Percentiles rank a stretch among this genome's conserved stretches.
phyloP scores from a whole-genome alignment of 768 basidiomycete species.

The Calvatia gigantea region DNA sequence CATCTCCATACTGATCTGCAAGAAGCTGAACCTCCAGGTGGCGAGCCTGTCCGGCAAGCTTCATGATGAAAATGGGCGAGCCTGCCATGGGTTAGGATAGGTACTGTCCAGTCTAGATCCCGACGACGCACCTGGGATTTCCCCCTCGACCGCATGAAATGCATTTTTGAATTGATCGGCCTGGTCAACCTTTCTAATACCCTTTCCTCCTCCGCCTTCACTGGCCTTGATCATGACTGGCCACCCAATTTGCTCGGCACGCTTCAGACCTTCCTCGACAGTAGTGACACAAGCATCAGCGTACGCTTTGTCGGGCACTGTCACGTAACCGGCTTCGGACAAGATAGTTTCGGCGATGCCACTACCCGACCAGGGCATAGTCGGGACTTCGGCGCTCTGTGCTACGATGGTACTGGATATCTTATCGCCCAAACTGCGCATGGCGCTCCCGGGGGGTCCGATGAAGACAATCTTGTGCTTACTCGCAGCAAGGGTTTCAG shows the following conservation, averaged over 20 bases:
- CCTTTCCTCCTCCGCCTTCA: conserved; percentile 98
- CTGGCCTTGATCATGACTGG: conserved; percentile 99
- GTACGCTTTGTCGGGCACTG: conserved; percentile 91
- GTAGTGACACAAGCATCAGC: conserved; percentile 80
- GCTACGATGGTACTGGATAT: conserved; percentile 99
- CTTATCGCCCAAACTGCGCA: conserved; percentile 99
- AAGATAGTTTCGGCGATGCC: conserved; percentile 87
- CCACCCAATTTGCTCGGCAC: conserved; percentile 87
- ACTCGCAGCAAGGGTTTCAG: conserved; percentile 87
- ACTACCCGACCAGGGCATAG: conserved; percentile 98
- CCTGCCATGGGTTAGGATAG: conserved; percentile 40
- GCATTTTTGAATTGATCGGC: conserved; percentile 91
- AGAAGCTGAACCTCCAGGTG: conserved; percentile 98
- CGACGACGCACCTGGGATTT: conserved; percentile 80
- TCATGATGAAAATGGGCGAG: conserved; percentile 99
- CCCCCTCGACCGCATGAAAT: conserved; percentile 89
- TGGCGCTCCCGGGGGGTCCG: conserved; percentile 96
- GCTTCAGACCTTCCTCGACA: conserved; percentile 82
- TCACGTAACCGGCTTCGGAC: conserved; percentile 86
- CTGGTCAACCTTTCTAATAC: conserved; percentile 91
- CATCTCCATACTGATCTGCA: conserved; percentile 98
- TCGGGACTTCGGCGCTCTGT: conserved; percentile 93
- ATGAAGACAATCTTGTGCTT: conserved; percentile 99
- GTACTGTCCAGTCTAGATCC: conserved; percentile 11
- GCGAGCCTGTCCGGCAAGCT: conserved; percentile 95